phyloP scores from a whole-genome alignment of 768 basidiomycete species.

The Collybia sp. region DNA sequence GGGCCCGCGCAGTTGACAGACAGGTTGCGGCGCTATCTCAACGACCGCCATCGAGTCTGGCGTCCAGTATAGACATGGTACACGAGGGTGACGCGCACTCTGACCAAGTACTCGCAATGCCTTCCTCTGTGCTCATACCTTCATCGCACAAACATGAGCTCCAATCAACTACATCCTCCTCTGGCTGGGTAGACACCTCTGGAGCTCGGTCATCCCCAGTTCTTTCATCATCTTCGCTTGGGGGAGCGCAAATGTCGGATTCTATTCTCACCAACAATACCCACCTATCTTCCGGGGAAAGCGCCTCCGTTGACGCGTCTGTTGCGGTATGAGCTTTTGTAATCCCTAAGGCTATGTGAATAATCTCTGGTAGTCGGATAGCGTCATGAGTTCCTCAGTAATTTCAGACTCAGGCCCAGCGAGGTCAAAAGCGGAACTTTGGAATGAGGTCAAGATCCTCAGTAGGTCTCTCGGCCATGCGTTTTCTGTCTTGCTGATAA shows the following conservation, averaged over 20 bases:
- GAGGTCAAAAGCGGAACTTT: conserved; percentile 75
- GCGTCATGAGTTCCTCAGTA: conserved; percentile 24
- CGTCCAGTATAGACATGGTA: conserved; percentile 29
- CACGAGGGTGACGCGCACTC: conserved; percentile 33
- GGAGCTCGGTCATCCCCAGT: conserved; percentile 7
- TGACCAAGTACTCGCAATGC: conserved; percentile 36
- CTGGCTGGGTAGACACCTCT: conserved; percentile 26
- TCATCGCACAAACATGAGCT: not conserved
- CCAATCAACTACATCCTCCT: conserved; percentile 16
- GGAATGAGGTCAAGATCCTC: conserved; percentile 90
- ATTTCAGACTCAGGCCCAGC: conserved; percentile 26
- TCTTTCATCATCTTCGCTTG: too few relatives aligned
- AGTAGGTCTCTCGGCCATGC: conserved; percentile 37
- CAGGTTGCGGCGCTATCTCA: conserved; percentile 5
- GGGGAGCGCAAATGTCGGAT: conserved; percentile 25
- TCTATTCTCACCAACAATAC: conserved; percentile 24
- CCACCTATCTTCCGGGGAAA: conserved; percentile 26
- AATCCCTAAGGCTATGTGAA: not conserved
- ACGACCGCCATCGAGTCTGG: conserved; percentile 22
- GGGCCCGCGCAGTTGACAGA: conserved; percentile 9
- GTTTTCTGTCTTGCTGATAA: not conserved
- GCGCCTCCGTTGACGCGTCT: conserved; percentile 13
- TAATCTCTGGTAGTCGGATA: conserved; percentile 23
- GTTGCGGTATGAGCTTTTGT: not conserved
- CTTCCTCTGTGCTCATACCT: conserved; percentile 28